A percentile compares a stretch with the other conserved stretches of the same genome.
phyloP scores from a whole-genome alignment of 345 rosid species.

The Eucalyptus coolabah region DNA sequence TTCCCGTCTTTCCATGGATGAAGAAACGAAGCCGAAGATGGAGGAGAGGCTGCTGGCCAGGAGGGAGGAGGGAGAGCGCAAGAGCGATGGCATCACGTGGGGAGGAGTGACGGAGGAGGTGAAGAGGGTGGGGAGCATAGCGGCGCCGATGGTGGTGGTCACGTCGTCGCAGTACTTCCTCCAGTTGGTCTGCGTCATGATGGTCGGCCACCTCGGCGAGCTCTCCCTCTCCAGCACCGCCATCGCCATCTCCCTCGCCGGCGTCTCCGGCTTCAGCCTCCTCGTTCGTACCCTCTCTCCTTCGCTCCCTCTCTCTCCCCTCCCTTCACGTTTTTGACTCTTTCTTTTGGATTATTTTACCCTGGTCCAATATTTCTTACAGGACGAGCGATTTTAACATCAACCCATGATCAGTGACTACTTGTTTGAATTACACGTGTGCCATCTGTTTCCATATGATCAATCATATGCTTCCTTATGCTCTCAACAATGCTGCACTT shows the following conservation, averaged over 20 bases:
- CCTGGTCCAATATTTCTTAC: not conserved
- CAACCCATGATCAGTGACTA: not conserved
- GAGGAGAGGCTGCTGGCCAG: not conserved
- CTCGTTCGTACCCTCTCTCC: constrained; percentile 27
- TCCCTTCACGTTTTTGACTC: not conserved
- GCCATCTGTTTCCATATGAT: not conserved
- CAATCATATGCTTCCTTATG: not conserved
- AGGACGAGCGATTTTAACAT: not conserved
- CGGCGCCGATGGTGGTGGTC: constrained; percentile 67
- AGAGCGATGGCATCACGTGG: not conserved
- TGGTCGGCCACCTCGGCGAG: constrained; percentile 83
- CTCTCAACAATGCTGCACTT: not conserved
- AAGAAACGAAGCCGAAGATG: not conserved
- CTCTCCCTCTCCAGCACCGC: constrained; percentile 70
- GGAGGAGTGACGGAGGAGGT: constrained; percentile 14
- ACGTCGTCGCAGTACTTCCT: constrained; percentile 32
- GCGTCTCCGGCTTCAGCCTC: constrained; percentile 69
- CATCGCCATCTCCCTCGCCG: constrained; percentile 55
- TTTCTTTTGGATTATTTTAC: not conserved
- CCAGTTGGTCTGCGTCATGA: constrained; percentile 52
- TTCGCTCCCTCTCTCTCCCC: not conserved
- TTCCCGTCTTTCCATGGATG: not conserved
- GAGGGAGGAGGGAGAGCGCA: not conserved
- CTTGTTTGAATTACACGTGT: not conserved
- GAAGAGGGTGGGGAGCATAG: constrained; percentile 33